A percentile compares a stretch with the other conserved stretches of the same genome.
phyloP scores from a whole-genome alignment of 345 rosid species.

The Populus simonii region DNA sequence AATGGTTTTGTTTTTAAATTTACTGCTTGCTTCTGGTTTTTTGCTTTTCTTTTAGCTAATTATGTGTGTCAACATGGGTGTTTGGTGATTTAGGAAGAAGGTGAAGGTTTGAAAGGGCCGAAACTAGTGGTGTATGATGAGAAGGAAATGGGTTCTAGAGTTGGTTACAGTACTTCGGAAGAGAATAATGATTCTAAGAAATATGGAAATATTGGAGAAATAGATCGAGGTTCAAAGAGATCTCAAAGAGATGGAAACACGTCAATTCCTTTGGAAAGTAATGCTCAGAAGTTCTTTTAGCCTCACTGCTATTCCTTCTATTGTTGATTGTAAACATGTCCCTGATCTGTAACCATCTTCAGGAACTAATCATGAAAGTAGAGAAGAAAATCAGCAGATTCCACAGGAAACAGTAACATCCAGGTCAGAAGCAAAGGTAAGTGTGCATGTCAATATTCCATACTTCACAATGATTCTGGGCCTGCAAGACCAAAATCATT shows the following conservation, averaged over 20 bases:
- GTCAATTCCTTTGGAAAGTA: constrained; percentile 24
- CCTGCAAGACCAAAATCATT: background rate
- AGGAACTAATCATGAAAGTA: constrained; percentile 43
- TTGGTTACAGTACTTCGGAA: constrained; percentile 26
- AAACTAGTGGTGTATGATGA: constrained; percentile 57
- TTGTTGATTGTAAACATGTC: constrained; percentile 7
- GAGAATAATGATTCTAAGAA: constrained; percentile 24
- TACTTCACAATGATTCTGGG: background rate
- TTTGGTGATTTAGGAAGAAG: constrained; percentile 54
- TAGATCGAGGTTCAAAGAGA: background rate
- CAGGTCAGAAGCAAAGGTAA: constrained; percentile 47
- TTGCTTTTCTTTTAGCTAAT: background rate
- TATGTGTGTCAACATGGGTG: constrained; percentile 7
- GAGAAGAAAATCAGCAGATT: constrained; percentile 28
- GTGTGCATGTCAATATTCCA: background rate
- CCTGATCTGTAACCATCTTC: constrained; percentile 18
- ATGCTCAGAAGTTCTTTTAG: constrained; percentile 36
- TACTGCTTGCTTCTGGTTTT: background rate
- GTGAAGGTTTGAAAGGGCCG: constrained; percentile 63
- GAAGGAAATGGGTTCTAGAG: constrained; percentile 42
- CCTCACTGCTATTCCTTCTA: background rate
- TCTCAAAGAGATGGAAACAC: constrained; percentile 1
- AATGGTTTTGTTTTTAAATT: background rate
- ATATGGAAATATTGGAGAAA: constrained; percentile 26
- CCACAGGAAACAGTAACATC: constrained; percentile 22